Base-by-base conservation (phyloP, 441 rosid genomes). In the Pelargonium fulgidum region DNA sequence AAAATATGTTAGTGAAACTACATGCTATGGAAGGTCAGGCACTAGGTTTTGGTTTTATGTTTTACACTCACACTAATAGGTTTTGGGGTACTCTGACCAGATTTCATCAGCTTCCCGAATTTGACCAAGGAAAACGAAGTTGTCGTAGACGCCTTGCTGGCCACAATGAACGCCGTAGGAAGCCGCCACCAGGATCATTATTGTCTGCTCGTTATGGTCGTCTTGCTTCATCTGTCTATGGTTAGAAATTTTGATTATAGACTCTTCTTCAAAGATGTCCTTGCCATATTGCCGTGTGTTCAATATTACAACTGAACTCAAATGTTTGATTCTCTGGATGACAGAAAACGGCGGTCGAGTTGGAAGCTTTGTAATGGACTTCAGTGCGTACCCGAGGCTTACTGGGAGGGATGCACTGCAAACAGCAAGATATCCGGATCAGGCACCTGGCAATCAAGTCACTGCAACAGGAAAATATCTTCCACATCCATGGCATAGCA, bases 61-160 rank as follows among this genome's bases (percentile, higher is more conserved):
- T 50, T 16, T 50, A 14, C 61, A 14, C 61, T 54, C 22, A 2
- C 41, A 17, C 33, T 71, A 56, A 56, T 62, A 58, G 45, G 61
- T 61, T 74, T 45, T 68, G 8, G 68, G 45, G 70, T 74, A 24
- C 65, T 59, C 36, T 64, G 22, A 61, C 63, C 83, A 93, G 99
- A 81, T 93, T 93, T 82, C 99, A 91, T 74, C 93, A 73, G 75
- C 96, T 93, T 81, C 74, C 93, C 19, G 99, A 93, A 79, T 93
- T 93, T 79, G 99, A 93, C 83, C 89, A 84, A 68, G 96, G 85
- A 68, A 93, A 93, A 71, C 68, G 97, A 69, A 93, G 99, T 64
- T 93, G 98, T 74, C 85, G 98, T 17, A 83, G 96, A 78, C 85
- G 97, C 58, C 84, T 93, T 12, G 97, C 99, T 52, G 96, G 95